Evolutionary conservation across 345 rosid genomes (phyloP), one percentile per base, ranked within the genome.

Genomic region (Brassica carinata): DNA sequence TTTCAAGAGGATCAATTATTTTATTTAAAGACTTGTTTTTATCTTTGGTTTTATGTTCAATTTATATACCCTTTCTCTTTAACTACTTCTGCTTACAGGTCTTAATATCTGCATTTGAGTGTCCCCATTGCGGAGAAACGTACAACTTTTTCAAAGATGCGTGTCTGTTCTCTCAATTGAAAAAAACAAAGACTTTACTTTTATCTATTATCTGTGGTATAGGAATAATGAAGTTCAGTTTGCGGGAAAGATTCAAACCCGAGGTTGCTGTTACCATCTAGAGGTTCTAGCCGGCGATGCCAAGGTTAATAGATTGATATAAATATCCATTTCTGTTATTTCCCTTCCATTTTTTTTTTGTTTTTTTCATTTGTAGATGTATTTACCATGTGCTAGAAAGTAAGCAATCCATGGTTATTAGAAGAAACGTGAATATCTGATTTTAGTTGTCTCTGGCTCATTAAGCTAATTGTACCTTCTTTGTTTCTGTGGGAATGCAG

Each of bases 141-240:
- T 93, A 83, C 74, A 18, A 67, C 17, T 4, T 34, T 48, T 75
- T 57, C 19, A 72, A 18, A 67, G 64, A 75, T 51, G 69, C 23
- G 10, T 66, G n/a, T n/a, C 58, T 67, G 23, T 59, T 31, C 59
- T 23, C 5, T 72, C 67, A 19, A 30, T 66, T 23, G 26, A 3
- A 11, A 2, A 33, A 73, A 53, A 59, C n/a, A 4, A 40, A 15
- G 19, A 40, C 55, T 29, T 13, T 31, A 15, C n/a, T 10, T 33
- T 27, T 5, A 23, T 18, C 43, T 19, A 7, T 53, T 0, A 63
- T 43, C 40, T 78, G 38, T 69, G 26, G 45, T 30, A 8, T 73
- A 89, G 99, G 89, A 95, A 95, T 77, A 93, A 93, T 85, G 96
- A 95, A 84, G 97, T 93, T 77, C 98, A 95, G 85, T 95, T 93